Evolutionary conservation across 108 stramenopile species (phyloP), one percentile per base, ranked within the genome.

Genomic region (Stephanodiscus minutulus): DNA sequence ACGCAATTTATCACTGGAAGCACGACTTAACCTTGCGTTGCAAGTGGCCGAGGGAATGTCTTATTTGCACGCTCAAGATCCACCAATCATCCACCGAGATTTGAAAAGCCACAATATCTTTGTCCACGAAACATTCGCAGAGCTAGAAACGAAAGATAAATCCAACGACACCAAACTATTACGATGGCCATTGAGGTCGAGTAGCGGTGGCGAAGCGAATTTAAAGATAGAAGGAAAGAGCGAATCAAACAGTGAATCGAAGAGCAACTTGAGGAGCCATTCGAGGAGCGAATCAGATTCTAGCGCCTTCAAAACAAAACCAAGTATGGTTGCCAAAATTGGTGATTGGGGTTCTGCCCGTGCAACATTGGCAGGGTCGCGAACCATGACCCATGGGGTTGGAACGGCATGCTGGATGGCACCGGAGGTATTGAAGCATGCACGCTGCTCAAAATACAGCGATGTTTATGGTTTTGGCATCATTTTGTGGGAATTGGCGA

Each of bases 51-150:
- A 96, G 68, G 98, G 96, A 22, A 97, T 99, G 96, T 70, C 86
- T 17, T 98, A 96, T 70, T 83, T 98, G 68, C 98, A 97, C 83
- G 87, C 85, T 33, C 96, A 91, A 66, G 87, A 92, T 20, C 95
- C 96, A 39, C 95, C 97, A 3, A 97, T 99, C 61, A 96, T 99
- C 43, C 99, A 99, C 78, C 86, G 99, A 15, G 99, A 99, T 70
- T 74, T 99, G 15, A 99, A 99, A 78, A 92, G 92, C 53, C 97
- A 98, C 79, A 99, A 99, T 78, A 92, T 99, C 48, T 98, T 99
- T 82, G 87, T 98, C 44, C 92, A 94, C 70, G 90, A 94, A 74
- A 94, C 93, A 24, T 93, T 91, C 59, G 88, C 83, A 43, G 90
- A 39, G 27, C 70, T 73, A 10, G 58, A 61, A 60, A 24, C 81